These are phyloP conservation scores for Fusarium subglutinans DNA, from an alignment of 2,329 filamentous ascomycete genomes.

Conservation along the genomic window DNA sequence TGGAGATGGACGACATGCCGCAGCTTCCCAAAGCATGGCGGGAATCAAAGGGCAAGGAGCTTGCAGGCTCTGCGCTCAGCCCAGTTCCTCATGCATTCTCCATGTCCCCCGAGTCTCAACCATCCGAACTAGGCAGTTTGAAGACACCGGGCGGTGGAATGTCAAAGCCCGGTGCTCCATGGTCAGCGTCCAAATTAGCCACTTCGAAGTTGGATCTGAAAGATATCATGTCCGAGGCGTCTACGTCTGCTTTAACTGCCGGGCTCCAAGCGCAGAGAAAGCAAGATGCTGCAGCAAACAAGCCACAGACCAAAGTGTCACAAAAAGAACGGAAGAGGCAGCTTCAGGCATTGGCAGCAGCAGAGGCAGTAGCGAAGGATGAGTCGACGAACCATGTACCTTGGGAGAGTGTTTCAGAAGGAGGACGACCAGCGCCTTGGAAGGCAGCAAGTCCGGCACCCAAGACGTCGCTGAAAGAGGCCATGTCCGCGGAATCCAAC, in stretches of 20 bases:
- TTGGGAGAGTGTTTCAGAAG: slow-evolving; percentile 55
- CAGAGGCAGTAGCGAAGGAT: slow-evolving; percentile 53
- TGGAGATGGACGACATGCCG: slow-evolving; percentile 43
- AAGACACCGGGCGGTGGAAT: not conserved
- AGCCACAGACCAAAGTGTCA: slow-evolving; percentile 71
- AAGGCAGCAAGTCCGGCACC: slow-evolving; percentile 63
- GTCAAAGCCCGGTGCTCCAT: slow-evolving; percentile 53
- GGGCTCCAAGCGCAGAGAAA: slow-evolving; percentile 62
- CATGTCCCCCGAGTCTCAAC: slow-evolving; percentile 29
- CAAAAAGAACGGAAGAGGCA: slow-evolving; percentile 93
- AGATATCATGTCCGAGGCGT: slow-evolving; percentile 75
- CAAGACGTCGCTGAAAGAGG: slow-evolving; percentile 62
- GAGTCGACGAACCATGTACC: slow-evolving; percentile 48
- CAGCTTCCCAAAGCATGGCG: slow-evolving; percentile 46
- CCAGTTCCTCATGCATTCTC: slow-evolving; percentile 26
- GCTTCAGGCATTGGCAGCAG: slow-evolving; percentile 70
- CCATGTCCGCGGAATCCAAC: slow-evolving; percentile 49
- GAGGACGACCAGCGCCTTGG: slow-evolving; percentile 69
- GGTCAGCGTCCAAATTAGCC: slow-evolving; percentile 61
- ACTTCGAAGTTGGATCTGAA: slow-evolving; percentile 76
- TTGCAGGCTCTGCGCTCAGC: slow-evolving; percentile 20
- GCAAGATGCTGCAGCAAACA: slow-evolving; percentile 51
- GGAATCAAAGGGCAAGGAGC: slow-evolving; percentile 41
- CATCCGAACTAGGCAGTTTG: slow-evolving; percentile 4
- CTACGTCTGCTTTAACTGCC: slow-evolving; percentile 63